Evolutionary conservation across 495 filamentous ascomycete genomes (phyloP).

Genomic region (Penicillium waksmanii): DNA sequence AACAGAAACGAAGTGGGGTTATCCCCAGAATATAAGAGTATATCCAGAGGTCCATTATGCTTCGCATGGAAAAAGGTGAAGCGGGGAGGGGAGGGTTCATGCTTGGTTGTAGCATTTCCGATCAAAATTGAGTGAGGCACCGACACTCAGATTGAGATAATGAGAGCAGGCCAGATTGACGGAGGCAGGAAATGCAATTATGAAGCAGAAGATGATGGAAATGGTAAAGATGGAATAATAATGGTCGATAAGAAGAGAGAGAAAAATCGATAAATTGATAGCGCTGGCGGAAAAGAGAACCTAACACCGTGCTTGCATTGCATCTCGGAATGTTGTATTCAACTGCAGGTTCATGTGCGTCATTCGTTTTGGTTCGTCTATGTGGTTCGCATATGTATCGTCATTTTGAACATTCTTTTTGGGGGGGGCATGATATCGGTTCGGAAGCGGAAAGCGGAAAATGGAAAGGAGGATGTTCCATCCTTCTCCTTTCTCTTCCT

Average conservation of each 20-base stretch:
- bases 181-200: slow-evolving; percentile 2
- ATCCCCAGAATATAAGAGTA: not conserved
- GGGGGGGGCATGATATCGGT: slow-evolving; percentile 18
- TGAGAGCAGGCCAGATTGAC: not conserved
- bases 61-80: not conserved
- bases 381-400: slow-evolving; percentile 33
- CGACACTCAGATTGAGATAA: not conserved
- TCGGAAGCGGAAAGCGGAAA: slow-evolving; percentile 5
- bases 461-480: slow-evolving; percentile 11
- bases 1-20: not conserved
- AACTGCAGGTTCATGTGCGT: slow-evolving; percentile 33
- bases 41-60: not conserved
- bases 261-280: not conserved
- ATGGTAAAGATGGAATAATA: slow-evolving; percentile 6
- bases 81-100: not conserved
- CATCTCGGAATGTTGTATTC: slow-evolving; percentile 32
- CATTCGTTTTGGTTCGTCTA: slow-evolving; percentile 39
- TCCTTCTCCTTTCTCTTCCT: not conserved
- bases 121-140: not conserved
- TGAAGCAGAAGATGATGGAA: slow-evolving; percentile 4
- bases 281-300: slow-evolving; percentile 23
- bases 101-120: not conserved
- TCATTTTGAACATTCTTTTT: slow-evolving; percentile 33
- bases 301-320: slow-evolving; percentile 39
- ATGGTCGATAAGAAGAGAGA: not conserved